Evolutionary conservation across 2,329 filamentous ascomycete species (phyloP).

Genomic region (Tolypocladium guangdongense): DNA sequence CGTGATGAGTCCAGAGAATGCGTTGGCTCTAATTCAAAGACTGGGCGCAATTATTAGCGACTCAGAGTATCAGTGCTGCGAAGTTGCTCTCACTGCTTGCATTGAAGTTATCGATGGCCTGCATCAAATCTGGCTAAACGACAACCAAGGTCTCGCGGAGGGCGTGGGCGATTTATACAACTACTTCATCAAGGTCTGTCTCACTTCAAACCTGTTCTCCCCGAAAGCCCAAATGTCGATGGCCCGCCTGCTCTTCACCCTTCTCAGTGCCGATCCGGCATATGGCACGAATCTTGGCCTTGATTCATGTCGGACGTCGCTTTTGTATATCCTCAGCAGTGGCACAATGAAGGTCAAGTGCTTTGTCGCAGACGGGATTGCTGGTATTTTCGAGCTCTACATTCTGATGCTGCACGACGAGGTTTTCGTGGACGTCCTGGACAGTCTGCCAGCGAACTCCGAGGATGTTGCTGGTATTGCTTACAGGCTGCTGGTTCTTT

Average conservation of each 20-base stretch:
- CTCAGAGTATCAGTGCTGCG: conserved; percentile 59
- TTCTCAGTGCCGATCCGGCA: conserved; percentile 55
- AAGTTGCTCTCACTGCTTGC: conserved; percentile 57
- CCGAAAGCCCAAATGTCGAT: conserved; percentile 56
- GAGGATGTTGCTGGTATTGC: conserved; percentile 74
- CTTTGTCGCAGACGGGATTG: conserved; percentile 57
- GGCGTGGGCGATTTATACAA: conserved; percentile 66
- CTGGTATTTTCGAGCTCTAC: conserved; percentile 69
- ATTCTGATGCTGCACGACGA: conserved; percentile 74
- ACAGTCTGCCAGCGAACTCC: conserved; percentile 62
- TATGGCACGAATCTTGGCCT: conserved; percentile 52
- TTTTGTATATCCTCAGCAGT: conserved; percentile 61
- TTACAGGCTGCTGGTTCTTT: conserved; percentile 65
- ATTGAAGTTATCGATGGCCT: conserved; percentile 58
- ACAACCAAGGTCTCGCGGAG: conserved; percentile 48
- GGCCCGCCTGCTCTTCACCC: conserved; percentile 54
- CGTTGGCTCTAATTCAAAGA: conserved; percentile 35
- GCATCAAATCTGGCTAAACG: conserved; percentile 50
- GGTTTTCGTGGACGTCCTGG: conserved; percentile 75
- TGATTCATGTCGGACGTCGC: conserved; percentile 52
- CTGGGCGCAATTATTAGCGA: conserved; percentile 40
- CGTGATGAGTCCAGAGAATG: conserved; percentile 34
- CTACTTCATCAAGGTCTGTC: conserved; percentile 58
- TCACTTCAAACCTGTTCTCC: conserved; percentile 61
- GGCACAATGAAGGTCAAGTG: conserved; percentile 65